phyloP scores from a whole-genome alignment of 257 asterid species.

The Plantago ovata region DNA sequence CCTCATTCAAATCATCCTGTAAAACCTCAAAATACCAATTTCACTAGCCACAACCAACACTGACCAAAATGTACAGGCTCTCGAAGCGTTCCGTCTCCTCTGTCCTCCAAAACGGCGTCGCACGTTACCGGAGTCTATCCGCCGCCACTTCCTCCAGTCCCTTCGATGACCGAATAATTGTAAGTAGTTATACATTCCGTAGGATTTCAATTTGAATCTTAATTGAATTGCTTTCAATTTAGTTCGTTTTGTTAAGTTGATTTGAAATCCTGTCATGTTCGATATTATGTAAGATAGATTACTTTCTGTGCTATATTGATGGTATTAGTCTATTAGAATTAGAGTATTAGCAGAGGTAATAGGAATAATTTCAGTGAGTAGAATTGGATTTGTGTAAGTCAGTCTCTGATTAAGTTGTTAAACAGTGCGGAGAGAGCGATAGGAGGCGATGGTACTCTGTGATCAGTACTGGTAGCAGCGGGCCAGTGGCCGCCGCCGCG shows the following conservation, averaged over 20 bases:
- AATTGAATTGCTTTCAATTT: not conserved
- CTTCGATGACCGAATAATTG: slow-evolving; percentile 19
- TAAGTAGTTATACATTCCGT: not conserved
- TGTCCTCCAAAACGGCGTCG: slow-evolving; percentile 37
- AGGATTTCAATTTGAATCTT: not conserved
- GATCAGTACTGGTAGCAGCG: slow-evolving; percentile 30
- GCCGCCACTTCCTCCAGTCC: slow-evolving; percentile 39
- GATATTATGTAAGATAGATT: too few relatives aligned
- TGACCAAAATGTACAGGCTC: slow-evolving; percentile 53
- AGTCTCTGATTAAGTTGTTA: too few relatives aligned
- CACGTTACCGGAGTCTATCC: slow-evolving; percentile 37
- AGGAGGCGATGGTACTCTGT: slow-evolving; percentile 57
- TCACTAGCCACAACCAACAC: too few relatives aligned
- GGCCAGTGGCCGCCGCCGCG: slow-evolving; percentile 17
- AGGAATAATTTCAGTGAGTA: too few relatives aligned
- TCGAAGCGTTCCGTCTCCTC: slow-evolving; percentile 63
- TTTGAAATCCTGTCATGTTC: too few relatives aligned
- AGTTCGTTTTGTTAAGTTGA: not conserved
- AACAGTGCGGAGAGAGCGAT: slow-evolving; percentile 46
- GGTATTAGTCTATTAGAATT: too few relatives aligned
- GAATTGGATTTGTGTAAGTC: too few relatives aligned
- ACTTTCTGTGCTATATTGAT: too few relatives aligned
- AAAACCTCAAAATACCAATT: not conserved
- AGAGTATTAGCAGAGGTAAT: too few relatives aligned
- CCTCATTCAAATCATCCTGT: too few relatives aligned